Evolutionary conservation across 2,329 filamentous ascomycete species (phyloP).

Genomic region (Knufia petricola): DNA sequence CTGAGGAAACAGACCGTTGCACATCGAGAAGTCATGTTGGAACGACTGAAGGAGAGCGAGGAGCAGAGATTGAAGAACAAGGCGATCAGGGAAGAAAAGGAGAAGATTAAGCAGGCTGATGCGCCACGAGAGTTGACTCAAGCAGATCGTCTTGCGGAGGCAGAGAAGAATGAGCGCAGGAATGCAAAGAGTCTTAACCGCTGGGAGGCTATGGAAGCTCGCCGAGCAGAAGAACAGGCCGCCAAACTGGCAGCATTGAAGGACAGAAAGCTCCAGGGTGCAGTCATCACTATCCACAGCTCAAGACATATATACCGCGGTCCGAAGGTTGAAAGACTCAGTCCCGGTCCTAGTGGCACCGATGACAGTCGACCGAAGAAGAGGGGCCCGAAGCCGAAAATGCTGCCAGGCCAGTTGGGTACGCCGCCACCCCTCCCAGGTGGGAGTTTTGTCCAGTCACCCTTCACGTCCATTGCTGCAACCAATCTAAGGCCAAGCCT

Average conservation of each 20-base stretch:
- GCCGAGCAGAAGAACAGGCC: slow-evolving; percentile 71
- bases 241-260: slow-evolving; percentile 80
- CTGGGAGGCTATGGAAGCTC: slow-evolving; percentile 89
- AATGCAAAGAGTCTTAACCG: slow-evolving; percentile 85
- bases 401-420: neutral
- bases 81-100: slow-evolving; percentile 52
- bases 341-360: neutral
- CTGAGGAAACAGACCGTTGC: slow-evolving; percentile 53
- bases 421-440: neutral
- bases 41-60: slow-evolving; percentile 40
- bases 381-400: slow-evolving; percentile 21
- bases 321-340: slow-evolving; percentile 31
- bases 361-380: slow-evolving; percentile 18
- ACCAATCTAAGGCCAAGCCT: neutral
- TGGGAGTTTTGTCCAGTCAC: neutral
- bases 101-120: slow-evolving; percentile 56
- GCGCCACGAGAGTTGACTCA: slow-evolving; percentile 80
- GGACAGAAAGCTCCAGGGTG: slow-evolving; percentile 74
- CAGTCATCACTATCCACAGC: slow-evolving; percentile 87
- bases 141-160: slow-evolving; percentile 72
- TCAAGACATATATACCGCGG: slow-evolving; percentile 76
- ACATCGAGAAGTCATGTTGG: slow-evolving; percentile 51
- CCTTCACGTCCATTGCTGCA: neutral
- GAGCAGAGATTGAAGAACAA: slow-evolving; percentile 38
- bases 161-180: slow-evolving; percentile 69